These are phyloP conservation scores for Rhodotorula babjevae DNA, from an alignment of 768 basidiomycete genomes.

Conservation along the genomic window DNA sequence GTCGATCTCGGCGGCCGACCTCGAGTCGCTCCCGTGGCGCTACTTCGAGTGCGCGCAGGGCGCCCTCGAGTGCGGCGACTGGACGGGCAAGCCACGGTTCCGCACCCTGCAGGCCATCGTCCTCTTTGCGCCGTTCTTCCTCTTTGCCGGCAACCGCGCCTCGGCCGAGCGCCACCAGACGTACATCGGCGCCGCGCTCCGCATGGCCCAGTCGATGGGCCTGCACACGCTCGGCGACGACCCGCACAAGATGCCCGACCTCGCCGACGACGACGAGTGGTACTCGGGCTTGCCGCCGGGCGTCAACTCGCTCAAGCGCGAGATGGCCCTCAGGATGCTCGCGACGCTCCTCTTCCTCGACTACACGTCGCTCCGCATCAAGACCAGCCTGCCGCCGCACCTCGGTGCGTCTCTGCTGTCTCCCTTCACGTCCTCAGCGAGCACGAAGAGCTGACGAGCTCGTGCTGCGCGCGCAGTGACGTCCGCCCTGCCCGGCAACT, in stretches of 20 bases:
- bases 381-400: constrained; percentile 1
- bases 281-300: constrained; percentile 8
- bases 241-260: constrained; percentile 1
- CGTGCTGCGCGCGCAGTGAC: not conserved
- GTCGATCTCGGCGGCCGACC: constrained; percentile 2
- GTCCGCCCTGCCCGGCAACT: constrained; percentile 17
- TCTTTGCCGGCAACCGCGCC: constrained; percentile 6
- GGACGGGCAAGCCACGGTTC: constrained; percentile 18
- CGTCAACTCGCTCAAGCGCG: constrained; percentile 6
- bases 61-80: constrained; percentile 14
- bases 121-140: constrained; percentile 16
- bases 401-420: not conserved
- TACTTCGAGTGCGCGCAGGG: constrained; percentile 6
- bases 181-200: constrained; percentile 13
- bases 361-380: constrained; percentile 11
- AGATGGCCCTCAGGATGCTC: constrained; percentile 15
- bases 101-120: constrained; percentile 21
- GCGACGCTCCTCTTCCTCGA: constrained; percentile 14
- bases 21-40: not conserved
- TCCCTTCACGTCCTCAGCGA: not conserved
- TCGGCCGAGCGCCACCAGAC: not conserved
- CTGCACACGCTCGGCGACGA: constrained; percentile 21
- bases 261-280: constrained; percentile 4
- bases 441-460: not conserved
- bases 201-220: constrained; percentile 14